Evolutionary conservation across 495 filamentous ascomycete genomes (phyloP), one percentile per base, ranked within the genome.

Genomic region (Podospora didyma): DNA sequence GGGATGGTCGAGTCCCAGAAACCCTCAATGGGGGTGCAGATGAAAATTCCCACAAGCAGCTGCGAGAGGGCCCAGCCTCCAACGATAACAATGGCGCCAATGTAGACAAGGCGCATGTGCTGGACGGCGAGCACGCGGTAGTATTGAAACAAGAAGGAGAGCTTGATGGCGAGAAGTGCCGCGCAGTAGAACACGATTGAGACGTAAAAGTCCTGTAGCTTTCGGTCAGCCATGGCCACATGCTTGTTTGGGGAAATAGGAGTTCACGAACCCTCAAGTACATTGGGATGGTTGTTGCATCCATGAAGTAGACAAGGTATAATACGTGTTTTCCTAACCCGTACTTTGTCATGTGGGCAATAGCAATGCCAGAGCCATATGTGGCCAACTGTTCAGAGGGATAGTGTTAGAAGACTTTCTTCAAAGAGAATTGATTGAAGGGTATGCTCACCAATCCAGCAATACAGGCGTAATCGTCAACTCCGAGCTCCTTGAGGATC

Each of bases 151-250:
- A 74, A 57, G 49, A 74, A 65, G 6, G 69, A 50, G 7, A 69
- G 35, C 54, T 74, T 74, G 53, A 67, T 54, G 39, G 63, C 57
- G 17, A 65, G 34, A 9, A 72, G 46, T 9, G 53, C 51, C 0
- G 56, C 47, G 51, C 63, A 67, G 64, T 74, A 74, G 12, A 67
- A 48, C 19, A 72, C 60, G 50, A 73, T 70, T 28, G 67, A 71
- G 41, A 65, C 22, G 60, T 70, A 69, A 47, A 71, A 69, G 39
- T 59, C 48, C 63, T 71, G 12, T 4, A 23, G 20, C n/a, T n/a
- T n/a, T n/a, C 1, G 14, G 51, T 62, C 20, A 58, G 49, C 16
- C n/a, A n/a, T n/a, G n/a, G n/a, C n/a, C n/a, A n/a, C n/a, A n/a
- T n/a, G n/a, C n/a, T n/a, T n/a, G n/a, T n/a, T n/a, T n/a, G n/a